Evolutionary conservation across 75 land plant genomes (phyloP), one percentile per base, ranked within the genome.

Genomic region (Picea glauca): DNA sequence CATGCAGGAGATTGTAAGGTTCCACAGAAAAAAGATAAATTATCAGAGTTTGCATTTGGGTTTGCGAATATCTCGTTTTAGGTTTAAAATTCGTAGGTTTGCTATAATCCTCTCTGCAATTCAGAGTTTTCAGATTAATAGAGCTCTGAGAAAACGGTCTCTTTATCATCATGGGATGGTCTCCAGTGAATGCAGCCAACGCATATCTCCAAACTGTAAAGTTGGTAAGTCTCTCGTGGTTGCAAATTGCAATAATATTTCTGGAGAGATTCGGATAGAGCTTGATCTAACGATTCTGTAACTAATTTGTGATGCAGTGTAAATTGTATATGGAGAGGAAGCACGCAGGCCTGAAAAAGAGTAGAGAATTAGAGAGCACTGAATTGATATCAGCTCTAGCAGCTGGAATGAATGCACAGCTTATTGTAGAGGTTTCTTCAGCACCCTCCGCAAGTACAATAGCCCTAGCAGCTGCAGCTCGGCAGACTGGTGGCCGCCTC

Each of bases 171-270:
- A 92, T 85, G 92, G 85, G 82, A 60, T 89, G 81, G 93, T 90
- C 89, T 62, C 88, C 90, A 35, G 86, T 89, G 79, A 91, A 87
- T 79, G 93, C 93, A 80, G 88, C 88, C 18, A 82, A 86, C 57
- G 91, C 93, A 40, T 91, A 82, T 77, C 86, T 84, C 65, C 83
- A 75, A 59, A 78, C 91, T 30, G 14, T 90, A 33, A 87, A 83
- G 77, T 77, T 82, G 87, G 91, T 90, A 82, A 81, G 87, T 30
- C 54, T 46, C 9, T 57, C 5, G 38, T 21, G 30, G 32, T 70
- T 76, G 2, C 0, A 26, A 26, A 26, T 26, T 21, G 12, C 0
- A 50, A 50, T 50, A 9, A 46, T 9, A 9, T 50, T 9, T 1
- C 0, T 50, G 12, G 12, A 50, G 12, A 50, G 9, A 50, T 9